These are phyloP conservation scores for Amanita inopinata DNA, from an alignment of 768 basidiomycete genomes.

Conservation along the genomic window DNA sequence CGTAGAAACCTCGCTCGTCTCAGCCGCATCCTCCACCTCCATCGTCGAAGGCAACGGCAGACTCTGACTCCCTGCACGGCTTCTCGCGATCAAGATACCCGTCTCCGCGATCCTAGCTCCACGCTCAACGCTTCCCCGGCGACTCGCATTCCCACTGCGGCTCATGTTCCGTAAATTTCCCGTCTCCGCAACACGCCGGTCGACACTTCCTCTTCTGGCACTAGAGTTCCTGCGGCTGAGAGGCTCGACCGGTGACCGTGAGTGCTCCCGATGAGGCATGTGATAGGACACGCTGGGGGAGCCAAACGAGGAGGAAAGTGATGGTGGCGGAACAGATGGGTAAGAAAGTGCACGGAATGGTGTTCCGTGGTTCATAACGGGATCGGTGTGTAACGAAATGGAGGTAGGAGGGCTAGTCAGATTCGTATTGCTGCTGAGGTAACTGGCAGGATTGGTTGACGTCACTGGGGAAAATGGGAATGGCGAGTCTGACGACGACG, in stretches of 20 bases:
- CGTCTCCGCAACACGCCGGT: conserved; percentile 24
- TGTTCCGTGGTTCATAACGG: conserved; percentile 23
- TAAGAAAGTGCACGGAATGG: conserved; percentile 49
- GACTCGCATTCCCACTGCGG: conserved; percentile 31
- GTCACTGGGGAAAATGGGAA: conserved; percentile 56
- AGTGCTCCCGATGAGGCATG: conserved; percentile 37
- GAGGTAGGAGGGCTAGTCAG: conserved; percentile 71
- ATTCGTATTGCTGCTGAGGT: conserved; percentile 49
- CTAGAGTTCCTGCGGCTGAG: conserved; percentile 44
- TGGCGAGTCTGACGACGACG: conserved; percentile 56
- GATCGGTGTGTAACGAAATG: conserved; percentile 37
- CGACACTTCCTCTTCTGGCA: conserved; percentile 26
- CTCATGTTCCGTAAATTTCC: conserved; percentile 24
- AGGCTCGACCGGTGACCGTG: conserved; percentile 41
- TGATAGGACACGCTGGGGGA: conserved; percentile 47
- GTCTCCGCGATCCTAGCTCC: conserved; percentile 61
- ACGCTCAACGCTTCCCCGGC: conserved; percentile 50
- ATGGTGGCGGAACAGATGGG: conserved; percentile 78
- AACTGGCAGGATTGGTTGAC: conserved; percentile 44
- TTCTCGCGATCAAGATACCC: conserved; percentile 42
- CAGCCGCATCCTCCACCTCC: conserved; percentile 21
- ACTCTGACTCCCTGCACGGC: conserved; percentile 38
- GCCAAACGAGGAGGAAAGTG: conserved; percentile 69
- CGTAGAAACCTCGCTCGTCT: conserved; percentile 14
- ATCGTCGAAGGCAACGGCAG: conserved; percentile 23